Percentiles rank a stretch among this genome's conserved stretches.
Evolutionary conservation across 352 stramenopile species (phyloP).

Genomic region (Phytophthora agathidicida): DNA sequence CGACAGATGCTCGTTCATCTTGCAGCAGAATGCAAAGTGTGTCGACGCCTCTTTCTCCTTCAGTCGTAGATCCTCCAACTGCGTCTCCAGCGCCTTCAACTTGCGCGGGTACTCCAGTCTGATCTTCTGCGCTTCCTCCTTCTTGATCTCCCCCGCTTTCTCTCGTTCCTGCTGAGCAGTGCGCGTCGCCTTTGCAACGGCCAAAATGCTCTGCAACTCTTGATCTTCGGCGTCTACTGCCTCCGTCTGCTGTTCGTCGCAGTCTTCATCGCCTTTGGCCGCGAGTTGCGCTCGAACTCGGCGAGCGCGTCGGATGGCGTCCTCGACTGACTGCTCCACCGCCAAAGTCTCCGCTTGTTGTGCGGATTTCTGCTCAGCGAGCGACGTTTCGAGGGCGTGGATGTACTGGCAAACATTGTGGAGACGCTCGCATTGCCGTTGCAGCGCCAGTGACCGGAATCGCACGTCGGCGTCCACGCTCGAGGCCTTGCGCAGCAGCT

Average conservation of each 20-base stretch:
- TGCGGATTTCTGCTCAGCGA: slow-evolving; percentile 5
- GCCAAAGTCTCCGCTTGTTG: slow-evolving; percentile 25
- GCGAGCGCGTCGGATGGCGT: slow-evolving; percentile 53
- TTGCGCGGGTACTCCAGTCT: slow-evolving; percentile 57
- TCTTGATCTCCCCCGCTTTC: background rate
- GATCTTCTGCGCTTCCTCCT: background rate
- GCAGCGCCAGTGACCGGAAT: slow-evolving; percentile 37
- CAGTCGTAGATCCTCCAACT: slow-evolving; percentile 35
- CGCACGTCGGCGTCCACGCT: slow-evolving; percentile 41
- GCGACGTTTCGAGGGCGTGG: slow-evolving; percentile 14
- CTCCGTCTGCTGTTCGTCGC: background rate
- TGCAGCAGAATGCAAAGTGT: slow-evolving; percentile 53
- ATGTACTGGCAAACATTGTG: slow-evolving; percentile 28
- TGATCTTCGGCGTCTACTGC: background rate
- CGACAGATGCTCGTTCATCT: slow-evolving; percentile 58
- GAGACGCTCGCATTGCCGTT: slow-evolving; percentile 47
- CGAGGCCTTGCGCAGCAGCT: slow-evolving; percentile 25
- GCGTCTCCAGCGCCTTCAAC: slow-evolving; percentile 49
- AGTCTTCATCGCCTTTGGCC: background rate
- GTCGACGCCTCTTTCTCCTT: slow-evolving; percentile 45
- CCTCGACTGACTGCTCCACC: slow-evolving; percentile 46
- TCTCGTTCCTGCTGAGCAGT: slow-evolving; percentile 1
- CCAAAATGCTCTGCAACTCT: slow-evolving; percentile 34
- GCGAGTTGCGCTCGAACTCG: slow-evolving; percentile 30
- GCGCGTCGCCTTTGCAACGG: slow-evolving; percentile 35